Conservation (phyloP, 1,284 basidiomycete species). For the Heterobasidion occidentale region DNA sequence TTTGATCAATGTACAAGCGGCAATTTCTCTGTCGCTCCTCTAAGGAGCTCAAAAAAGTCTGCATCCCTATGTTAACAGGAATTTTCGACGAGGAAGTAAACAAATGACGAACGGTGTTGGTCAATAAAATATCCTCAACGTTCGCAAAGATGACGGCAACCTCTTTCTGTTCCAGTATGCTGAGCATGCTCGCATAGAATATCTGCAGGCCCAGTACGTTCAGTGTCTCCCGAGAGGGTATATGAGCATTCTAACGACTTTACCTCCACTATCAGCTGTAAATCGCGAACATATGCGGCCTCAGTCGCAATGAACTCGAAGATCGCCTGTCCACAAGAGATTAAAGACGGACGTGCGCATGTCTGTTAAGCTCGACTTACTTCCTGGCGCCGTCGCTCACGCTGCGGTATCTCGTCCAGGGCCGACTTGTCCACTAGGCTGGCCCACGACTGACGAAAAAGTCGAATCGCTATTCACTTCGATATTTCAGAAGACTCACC, state of each 20-base stretch:
- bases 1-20: slow-evolving; percentile 80
- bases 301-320: slow-evolving; percentile 92
- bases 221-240: slow-evolving; percentile 9
- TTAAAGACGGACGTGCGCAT: not conserved
- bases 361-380: slow-evolving; percentile 25
- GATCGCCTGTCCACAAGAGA: slow-evolving; percentile 46
- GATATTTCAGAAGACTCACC: slow-evolving; percentile 32
- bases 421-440: slow-evolving; percentile 81
- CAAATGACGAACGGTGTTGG: slow-evolving; percentile 57
- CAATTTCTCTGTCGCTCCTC: slow-evolving; percentile 89
- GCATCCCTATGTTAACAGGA: slow-evolving; percentile 8
- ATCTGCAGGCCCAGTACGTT: slow-evolving; percentile 28
- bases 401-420: slow-evolving; percentile 65
- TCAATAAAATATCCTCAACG: slow-evolving; percentile 83
- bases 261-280: slow-evolving; percentile 87
- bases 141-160: slow-evolving; percentile 87
- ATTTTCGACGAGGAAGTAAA: not conserved
- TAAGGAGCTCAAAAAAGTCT: slow-evolving; percentile 78
- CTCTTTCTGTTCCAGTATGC: slow-evolving; percentile 71
- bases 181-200: slow-evolving; percentile 78
- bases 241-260: slow-evolving; percentile 13
- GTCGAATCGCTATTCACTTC: not conserved
- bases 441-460: slow-evolving; percentile 68
- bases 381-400: slow-evolving; percentile 85
- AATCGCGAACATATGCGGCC: slow-evolving; percentile 77